phyloP scores from a whole-genome alignment of 768 basidiomycete genomes.

The Boletus sp. region DNA sequence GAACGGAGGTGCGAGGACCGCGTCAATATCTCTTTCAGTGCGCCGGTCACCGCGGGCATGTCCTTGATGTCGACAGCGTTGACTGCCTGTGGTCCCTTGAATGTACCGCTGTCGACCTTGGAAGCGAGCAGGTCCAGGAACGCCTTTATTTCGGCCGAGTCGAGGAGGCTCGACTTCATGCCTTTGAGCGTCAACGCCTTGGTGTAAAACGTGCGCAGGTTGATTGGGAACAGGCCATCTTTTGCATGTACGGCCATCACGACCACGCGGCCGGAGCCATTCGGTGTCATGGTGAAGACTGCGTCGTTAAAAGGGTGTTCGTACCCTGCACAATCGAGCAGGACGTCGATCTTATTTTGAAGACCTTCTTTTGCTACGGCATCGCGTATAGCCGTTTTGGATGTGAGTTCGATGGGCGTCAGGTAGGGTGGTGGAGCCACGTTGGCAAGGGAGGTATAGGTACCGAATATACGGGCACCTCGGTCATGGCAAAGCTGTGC shows the following conservation, averaged over 20 bases:
- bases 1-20: slow-evolving; percentile 29
- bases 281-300: slow-evolving; percentile 30
- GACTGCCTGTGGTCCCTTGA: slow-evolving; percentile 28
- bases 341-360: slow-evolving; percentile 31
- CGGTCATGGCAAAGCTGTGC: slow-evolving; percentile 31
- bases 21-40: slow-evolving; percentile 24
- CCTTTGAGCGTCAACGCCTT: slow-evolving; percentile 31
- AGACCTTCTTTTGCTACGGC: slow-evolving; percentile 25
- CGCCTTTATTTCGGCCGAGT: slow-evolving; percentile 21
- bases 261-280: slow-evolving; percentile 32
- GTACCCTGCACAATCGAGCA: slow-evolving; percentile 34
- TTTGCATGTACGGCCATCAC: slow-evolving; percentile 35
- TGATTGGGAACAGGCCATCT: slow-evolving; percentile 29
- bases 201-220: slow-evolving; percentile 33
- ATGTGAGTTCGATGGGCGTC: slow-evolving; percentile 32
- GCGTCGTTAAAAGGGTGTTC: slow-evolving; percentile 34
- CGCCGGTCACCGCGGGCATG: slow-evolving; percentile 15
- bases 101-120: slow-evolving; percentile 29
- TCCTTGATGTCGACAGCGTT: slow-evolving; percentile 21
- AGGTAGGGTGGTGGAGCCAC: slow-evolving; percentile 25
- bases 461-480: slow-evolving; percentile 34
- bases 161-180: slow-evolving; percentile 28
- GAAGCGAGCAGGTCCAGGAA: slow-evolving; percentile 28
- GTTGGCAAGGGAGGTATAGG: slow-evolving; percentile 31
- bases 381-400: slow-evolving; percentile 30